Conservation (phyloP, 2,329 filamentous ascomycete species). For the Cylindrodendrum hubeiense region DNA sequence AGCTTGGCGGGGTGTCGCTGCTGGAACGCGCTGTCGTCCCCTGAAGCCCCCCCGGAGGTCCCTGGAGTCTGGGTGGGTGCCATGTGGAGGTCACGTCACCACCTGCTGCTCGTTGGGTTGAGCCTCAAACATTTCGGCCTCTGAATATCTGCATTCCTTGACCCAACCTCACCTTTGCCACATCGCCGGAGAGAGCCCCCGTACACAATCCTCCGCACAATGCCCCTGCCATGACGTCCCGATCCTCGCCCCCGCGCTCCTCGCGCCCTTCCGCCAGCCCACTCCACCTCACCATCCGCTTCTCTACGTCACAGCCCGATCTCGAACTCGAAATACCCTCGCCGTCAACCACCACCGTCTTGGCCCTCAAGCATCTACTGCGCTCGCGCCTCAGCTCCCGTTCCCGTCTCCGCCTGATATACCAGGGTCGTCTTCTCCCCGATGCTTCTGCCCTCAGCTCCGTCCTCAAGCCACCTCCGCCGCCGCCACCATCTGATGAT, state of each 20-base stretch:
- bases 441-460: slow-evolving; percentile 77
- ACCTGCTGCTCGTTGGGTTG: neutral
- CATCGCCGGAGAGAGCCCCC: neutral
- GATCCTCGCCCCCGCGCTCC: slow-evolving; percentile 31
- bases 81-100: slow-evolving; percentile 31
- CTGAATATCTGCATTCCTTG: neutral
- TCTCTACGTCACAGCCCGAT: slow-evolving; percentile 87
- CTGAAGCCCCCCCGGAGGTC: slow-evolving; percentile 28
- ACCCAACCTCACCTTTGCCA: neutral
- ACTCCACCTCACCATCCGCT: slow-evolving; percentile 88
- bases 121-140: slow-evolving; percentile 5
- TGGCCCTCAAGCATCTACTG: slow-evolving; percentile 85
- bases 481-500: slow-evolving; percentile 57
- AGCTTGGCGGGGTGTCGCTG: slow-evolving; percentile 25
- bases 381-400: slow-evolving; percentile 77
- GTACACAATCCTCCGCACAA: slow-evolving; percentile 23
- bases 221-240: slow-evolving; percentile 45
- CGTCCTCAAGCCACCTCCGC: slow-evolving; percentile 75
- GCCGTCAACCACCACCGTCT: slow-evolving; percentile 77
- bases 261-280: slow-evolving; percentile 50
- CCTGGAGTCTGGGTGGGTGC: slow-evolving; percentile 18
- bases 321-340: slow-evolving; percentile 80
- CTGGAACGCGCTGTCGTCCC: slow-evolving; percentile 19
- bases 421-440: slow-evolving; percentile 86
- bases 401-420: slow-evolving; percentile 87